phyloP scores from a whole-genome alignment of 2,329 filamentous ascomycete genomes.

The Pyrenochaeta sp. region DNA sequence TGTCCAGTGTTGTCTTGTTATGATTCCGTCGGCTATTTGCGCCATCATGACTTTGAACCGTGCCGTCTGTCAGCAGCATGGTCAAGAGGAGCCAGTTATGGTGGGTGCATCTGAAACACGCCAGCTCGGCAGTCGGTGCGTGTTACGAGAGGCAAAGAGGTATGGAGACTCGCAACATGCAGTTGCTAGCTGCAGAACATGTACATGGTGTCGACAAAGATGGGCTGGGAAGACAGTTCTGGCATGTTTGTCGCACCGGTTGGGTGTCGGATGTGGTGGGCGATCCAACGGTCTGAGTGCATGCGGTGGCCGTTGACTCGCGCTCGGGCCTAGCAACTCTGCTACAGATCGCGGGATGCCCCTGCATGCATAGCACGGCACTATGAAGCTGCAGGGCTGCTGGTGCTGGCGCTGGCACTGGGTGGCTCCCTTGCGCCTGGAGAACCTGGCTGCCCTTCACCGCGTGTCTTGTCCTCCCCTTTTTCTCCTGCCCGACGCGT shows the following conservation, averaged over 20 bases:
- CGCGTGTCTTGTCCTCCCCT: constrained; percentile 11
- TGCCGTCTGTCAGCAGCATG: no score
- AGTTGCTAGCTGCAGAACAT: no score
- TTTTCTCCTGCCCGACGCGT: constrained; percentile 16
- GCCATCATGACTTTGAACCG: no score
- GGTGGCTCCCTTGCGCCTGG: no score
- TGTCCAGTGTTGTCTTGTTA: no score
- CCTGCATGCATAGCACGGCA: constrained; percentile 12
- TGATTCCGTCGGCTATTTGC: background rate
- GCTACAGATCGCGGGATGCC: constrained; percentile 16
- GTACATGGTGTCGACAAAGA: no score
- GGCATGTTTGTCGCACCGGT: no score
- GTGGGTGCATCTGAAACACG: constrained; percentile 22
- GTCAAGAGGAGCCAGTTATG: background rate
- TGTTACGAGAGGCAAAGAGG: constrained; percentile 3
- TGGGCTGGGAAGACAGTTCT: no score
- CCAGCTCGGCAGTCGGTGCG: constrained; percentile 9
- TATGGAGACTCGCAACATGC: no score
- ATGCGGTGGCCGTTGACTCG: constrained; percentile 1
- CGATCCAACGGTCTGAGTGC: no score
- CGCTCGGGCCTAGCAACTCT: background rate
- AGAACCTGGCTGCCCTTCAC: constrained; percentile 2
- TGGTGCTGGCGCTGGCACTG: constrained; percentile 8
- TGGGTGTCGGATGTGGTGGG: no score
- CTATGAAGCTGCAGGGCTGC: constrained; percentile 5